phyloP scores from a whole-genome alignment of 495 filamentous ascomycete species.

The Platismatia glauca region DNA sequence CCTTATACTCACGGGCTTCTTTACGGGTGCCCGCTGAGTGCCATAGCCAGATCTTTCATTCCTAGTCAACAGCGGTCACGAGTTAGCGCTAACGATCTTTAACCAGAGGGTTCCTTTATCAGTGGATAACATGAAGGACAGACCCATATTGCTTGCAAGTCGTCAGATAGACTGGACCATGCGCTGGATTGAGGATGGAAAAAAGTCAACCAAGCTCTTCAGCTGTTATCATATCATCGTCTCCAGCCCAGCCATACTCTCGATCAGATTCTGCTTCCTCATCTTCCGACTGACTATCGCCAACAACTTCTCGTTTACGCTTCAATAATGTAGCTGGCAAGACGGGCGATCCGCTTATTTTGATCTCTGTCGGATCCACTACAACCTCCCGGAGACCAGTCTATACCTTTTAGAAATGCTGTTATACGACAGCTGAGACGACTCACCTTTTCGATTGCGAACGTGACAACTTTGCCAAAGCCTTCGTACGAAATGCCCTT shows the following conservation, averaged over 20 bases:
- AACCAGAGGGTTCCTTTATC: too few relatives aligned
- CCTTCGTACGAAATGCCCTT: constrained; percentile 31
- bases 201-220: constrained; percentile 3
- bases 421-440: not conserved
- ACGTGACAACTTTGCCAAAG: constrained; percentile 33
- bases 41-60: not conserved
- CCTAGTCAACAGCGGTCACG: not conserved
- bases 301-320: constrained; percentile 43
- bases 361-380: constrained; percentile 8
- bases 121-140: too few relatives aligned
- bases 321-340: constrained; percentile 24
- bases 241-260: constrained; percentile 27
- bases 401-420: constrained; percentile 22
- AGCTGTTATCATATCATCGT: constrained; percentile 7
- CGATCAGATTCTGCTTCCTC: constrained; percentile 30
- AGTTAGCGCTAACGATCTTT: not conserved
- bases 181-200: not conserved
- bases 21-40: not conserved
- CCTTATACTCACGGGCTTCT: not conserved
- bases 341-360: not conserved
- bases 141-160: not conserved
- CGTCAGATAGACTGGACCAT: not conserved
- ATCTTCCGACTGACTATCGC: constrained; percentile 43
- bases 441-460: constrained; percentile 34
- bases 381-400: constrained; percentile 27